These are phyloP conservation scores for Irpex lacteus DNA, from an alignment of 1,284 basidiomycete species.

Conservation along the genomic window DNA sequence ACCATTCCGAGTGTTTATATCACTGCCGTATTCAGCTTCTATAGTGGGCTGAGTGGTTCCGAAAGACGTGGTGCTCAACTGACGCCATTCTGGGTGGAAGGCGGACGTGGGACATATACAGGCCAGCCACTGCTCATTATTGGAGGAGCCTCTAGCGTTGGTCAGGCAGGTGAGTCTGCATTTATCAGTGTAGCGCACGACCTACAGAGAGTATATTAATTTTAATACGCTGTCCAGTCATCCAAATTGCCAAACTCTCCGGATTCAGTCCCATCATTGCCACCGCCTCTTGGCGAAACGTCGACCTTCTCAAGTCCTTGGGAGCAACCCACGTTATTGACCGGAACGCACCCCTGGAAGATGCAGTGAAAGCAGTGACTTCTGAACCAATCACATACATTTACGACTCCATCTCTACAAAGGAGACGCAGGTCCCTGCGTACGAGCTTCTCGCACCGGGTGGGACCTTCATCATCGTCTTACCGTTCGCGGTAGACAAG, in stretches of 20 bases:
- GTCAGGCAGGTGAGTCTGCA: not conserved
- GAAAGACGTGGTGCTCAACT: slow-evolving; percentile 26
- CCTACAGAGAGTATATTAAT: not conserved
- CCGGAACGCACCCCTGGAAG: slow-evolving; percentile 1
- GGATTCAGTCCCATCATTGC: slow-evolving; percentile 49
- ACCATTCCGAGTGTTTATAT: slow-evolving; percentile 38
- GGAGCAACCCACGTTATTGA: slow-evolving; percentile 47
- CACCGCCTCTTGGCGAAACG: slow-evolving; percentile 43
- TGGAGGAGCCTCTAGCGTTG: slow-evolving; percentile 37
- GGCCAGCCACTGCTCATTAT: slow-evolving; percentile 39
- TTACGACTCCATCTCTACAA: slow-evolving; percentile 9
- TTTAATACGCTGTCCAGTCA: slow-evolving; percentile 20
- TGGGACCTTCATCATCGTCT: slow-evolving; percentile 9
- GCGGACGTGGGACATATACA: slow-evolving; percentile 34
- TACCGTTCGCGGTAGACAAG: not conserved
- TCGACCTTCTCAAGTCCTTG: slow-evolving; percentile 39
- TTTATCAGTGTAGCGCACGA: not conserved
- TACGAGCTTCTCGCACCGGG: slow-evolving; percentile 12
- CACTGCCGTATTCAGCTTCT: slow-evolving; percentile 38
- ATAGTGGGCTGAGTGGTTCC: slow-evolving; percentile 20
- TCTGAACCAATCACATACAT: slow-evolving; percentile 8
- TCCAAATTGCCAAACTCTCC: slow-evolving; percentile 45
- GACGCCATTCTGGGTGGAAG: slow-evolving; percentile 26
- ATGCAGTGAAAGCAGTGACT: slow-evolving; percentile 9
- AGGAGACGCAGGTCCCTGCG: slow-evolving; percentile 11